Evolutionary conservation across 169 alveolate genomes (phyloP).

Genomic region (Eimeria brunetti): DNA sequence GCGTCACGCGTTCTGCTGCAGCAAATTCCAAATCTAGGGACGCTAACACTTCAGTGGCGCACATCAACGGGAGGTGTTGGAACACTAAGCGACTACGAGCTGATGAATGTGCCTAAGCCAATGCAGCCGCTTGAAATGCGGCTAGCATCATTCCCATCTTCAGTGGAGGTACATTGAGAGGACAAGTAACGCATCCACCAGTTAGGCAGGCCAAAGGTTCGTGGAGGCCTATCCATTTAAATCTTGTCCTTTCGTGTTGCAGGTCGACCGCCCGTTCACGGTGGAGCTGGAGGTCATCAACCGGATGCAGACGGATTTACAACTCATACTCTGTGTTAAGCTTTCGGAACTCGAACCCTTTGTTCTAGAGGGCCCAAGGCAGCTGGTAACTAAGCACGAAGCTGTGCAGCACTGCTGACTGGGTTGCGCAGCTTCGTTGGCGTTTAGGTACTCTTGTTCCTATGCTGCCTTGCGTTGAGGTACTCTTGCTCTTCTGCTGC

Average conservation of each 20-base stretch:
- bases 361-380: conserved; percentile 73
- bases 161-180: conserved; percentile 66
- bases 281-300: conserved; percentile 75
- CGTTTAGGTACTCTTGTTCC: no score
- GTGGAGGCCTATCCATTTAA: not conserved
- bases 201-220: not conserved
- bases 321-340: conserved; percentile 29
- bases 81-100: conserved; percentile 34
- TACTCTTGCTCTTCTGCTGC: not conserved
- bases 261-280: conserved; percentile 72
- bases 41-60: conserved; percentile 79
- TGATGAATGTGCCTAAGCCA: conserved; percentile 25
- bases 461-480: not conserved
- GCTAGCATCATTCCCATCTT: conserved; percentile 63
- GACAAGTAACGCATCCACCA: not conserved
- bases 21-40: conserved; percentile 72
- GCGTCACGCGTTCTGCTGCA: not conserved
- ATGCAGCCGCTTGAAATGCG: conserved; percentile 70
- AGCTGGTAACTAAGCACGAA: conserved; percentile 31
- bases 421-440: not conserved
- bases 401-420: not conserved
- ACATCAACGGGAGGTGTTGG: conserved; percentile 78
- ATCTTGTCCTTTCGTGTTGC: not conserved
- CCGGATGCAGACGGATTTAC: conserved; percentile 30
- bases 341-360: conserved; percentile 70